phyloP scores from a whole-genome alignment of 306 rosid genomes.

The Notholithocarpus densiflorus region DNA sequence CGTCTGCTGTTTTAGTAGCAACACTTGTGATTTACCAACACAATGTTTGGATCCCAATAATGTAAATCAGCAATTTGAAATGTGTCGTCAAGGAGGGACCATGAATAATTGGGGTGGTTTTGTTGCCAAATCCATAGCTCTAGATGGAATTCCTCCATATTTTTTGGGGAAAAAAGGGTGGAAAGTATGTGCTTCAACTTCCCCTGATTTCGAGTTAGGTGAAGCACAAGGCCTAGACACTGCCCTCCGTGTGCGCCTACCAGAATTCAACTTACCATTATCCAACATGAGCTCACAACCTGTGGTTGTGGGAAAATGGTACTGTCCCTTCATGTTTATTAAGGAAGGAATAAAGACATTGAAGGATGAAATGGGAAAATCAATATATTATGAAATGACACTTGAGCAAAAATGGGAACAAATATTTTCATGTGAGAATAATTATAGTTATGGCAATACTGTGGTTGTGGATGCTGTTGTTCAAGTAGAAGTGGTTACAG shows the following conservation, averaged over 20 bases:
- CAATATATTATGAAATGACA: constrained; percentile 52
- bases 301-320: constrained; percentile 69
- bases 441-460: neutral
- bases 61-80: constrained; percentile 43
- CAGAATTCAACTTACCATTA: constrained; percentile 31
- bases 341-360: constrained; percentile 44
- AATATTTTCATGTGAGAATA: constrained; percentile 34
- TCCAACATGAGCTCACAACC: constrained; percentile 12
- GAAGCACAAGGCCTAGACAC: constrained; percentile 52
- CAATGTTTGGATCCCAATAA: constrained; percentile 34
- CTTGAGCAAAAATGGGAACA: constrained; percentile 23
- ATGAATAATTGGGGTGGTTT: constrained; percentile 34
- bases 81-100: constrained; percentile 20
- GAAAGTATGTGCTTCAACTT: constrained; percentile 27
- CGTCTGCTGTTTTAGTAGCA: constrained; percentile 39
- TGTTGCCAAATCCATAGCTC: constrained; percentile 46
- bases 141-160: constrained; percentile 48
- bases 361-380: constrained; percentile 38
- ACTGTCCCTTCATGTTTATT: constrained; percentile 61
- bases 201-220: constrained; percentile 25
- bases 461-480: constrained; percentile 52
- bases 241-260: constrained; percentile 35
- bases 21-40: constrained; percentile 21
- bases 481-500: constrained; percentile 35
- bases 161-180: constrained; percentile 47